These are phyloP conservation scores for Mikania micrantha DNA, from an alignment of 129 eudicot genomes.

Conservation along the genomic window DNA sequence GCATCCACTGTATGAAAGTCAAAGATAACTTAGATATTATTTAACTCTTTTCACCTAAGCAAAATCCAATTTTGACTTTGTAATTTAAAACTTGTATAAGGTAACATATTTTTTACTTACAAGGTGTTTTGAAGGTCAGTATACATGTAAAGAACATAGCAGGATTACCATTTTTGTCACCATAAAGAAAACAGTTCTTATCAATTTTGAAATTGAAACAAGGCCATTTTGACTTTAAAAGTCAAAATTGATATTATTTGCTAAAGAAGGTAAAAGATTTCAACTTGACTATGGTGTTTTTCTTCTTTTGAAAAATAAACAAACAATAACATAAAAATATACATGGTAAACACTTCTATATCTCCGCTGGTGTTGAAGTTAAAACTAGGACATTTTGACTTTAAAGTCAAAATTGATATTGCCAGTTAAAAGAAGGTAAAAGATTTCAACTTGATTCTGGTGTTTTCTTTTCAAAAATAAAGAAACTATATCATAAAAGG, in stretches of 20 bases:
- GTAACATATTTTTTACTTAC: background rate
- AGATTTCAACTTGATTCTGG: background rate
- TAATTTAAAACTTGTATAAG: background rate
- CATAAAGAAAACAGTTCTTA: background rate
- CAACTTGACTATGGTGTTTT: background rate
- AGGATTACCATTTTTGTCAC: background rate
- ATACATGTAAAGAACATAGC: too few species aligned
- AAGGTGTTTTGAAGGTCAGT: background rate
- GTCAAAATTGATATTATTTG: constrained; percentile 6
- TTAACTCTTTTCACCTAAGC: background rate
- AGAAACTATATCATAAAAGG: background rate
- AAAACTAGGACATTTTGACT: too few species aligned
- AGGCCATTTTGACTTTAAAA: background rate
- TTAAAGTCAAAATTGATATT: too few species aligned
- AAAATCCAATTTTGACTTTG: constrained; percentile 14
- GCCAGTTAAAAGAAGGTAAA: constrained; percentile 6
- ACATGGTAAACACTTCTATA: background rate
- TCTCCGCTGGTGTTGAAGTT: background rate
- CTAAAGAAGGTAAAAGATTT: background rate
- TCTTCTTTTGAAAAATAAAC: background rate
- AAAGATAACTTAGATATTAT: constrained; percentile 4
- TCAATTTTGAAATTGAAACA: background rate
- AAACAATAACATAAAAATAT: background rate
- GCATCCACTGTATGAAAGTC: constrained; percentile 76
- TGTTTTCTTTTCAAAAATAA: background rate